These are phyloP conservation scores for Cyberlindnera suaveolens DNA, from an alignment of 805 yeast species.

Conservation along the genomic window DNA sequence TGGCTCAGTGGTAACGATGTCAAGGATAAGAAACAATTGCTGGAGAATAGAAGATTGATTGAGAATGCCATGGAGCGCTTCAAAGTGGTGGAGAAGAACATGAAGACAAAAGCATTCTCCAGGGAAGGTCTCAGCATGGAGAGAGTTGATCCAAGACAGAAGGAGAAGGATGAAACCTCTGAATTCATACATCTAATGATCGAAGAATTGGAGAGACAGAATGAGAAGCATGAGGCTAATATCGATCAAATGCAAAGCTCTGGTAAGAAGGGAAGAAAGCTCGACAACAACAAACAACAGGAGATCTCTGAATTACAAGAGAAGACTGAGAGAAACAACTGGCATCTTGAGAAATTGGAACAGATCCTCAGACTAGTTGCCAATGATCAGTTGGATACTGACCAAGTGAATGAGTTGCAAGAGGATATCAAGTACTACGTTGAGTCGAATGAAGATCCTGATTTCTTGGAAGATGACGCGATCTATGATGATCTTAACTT, in stretches of 20 bases:
- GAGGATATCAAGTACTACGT: slow-evolving; percentile 92
- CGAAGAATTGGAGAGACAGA: slow-evolving; percentile 78
- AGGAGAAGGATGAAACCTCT: slow-evolving; percentile 67
- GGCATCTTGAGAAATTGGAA: slow-evolving; percentile 77
- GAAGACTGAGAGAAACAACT: slow-evolving; percentile 63
- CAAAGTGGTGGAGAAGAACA: slow-evolving; percentile 87
- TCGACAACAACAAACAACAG: slow-evolving; percentile 46
- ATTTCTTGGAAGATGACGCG: slow-evolving; percentile 89
- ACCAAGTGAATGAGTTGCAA: slow-evolving; percentile 64
- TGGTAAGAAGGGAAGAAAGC: slow-evolving; percentile 43
- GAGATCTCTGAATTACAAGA: slow-evolving; percentile 59
- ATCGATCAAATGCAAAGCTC: slow-evolving; percentile 47
- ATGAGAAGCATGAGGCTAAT: slow-evolving; percentile 72
- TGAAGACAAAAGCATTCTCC: slow-evolving; percentile 90
- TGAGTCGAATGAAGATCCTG: slow-evolving; percentile 88
- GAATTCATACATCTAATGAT: slow-evolving; percentile 64
- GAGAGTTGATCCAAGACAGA: slow-evolving; percentile 69
- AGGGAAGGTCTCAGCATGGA: slow-evolving; percentile 85
- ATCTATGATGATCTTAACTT: slow-evolving; percentile 83
- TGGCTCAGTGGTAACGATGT: slow-evolving; percentile 92
- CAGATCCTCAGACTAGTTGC: slow-evolving; percentile 69
- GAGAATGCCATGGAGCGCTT: slow-evolving; percentile 89
- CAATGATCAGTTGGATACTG: slow-evolving; percentile 74
- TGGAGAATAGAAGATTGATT: slow-evolving; percentile 69
- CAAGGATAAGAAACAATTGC: slow-evolving; percentile 76